Percentiles rank a stretch among this genome's conserved stretches.
phyloP scores from a whole-genome alignment of 345 rosid species.

The Pugionium cornutum region DNA sequence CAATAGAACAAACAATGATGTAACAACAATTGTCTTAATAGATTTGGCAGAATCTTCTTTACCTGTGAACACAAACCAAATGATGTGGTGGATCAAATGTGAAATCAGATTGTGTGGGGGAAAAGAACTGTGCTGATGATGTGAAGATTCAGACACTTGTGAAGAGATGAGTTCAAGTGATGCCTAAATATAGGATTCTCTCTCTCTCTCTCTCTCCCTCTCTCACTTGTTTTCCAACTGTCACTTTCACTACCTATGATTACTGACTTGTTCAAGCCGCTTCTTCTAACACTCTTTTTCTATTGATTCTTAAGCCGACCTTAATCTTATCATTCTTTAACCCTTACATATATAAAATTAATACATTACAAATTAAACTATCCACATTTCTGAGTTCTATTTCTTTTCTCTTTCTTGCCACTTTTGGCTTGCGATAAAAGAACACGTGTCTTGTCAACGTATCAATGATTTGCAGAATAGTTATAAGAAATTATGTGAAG shows the following conservation, averaged over 20 bases:
- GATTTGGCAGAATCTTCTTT: conserved; percentile 12
- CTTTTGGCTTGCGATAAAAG: conserved; percentile 35
- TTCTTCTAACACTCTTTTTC: conserved; percentile 26
- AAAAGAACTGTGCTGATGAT: conserved; percentile 11
- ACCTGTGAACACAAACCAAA: conserved; percentile 33
- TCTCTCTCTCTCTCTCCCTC: conserved; percentile 17
- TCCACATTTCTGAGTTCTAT: not conserved
- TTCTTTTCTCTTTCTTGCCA: conserved; percentile 6
- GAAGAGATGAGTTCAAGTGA: conserved; percentile 23
- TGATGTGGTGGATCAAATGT: conserved; percentile 12
- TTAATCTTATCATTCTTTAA: not conserved
- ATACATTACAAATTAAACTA: not conserved
- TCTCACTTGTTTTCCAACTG: conserved; percentile 33
- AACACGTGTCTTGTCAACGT: conserved; percentile 41
- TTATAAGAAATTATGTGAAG: conserved; percentile 1
- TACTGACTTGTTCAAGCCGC: conserved; percentile 37
- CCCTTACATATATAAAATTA: not conserved
- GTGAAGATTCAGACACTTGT: conserved; percentile 35
- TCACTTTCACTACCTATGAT: conserved; percentile 40
- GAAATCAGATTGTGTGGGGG: conserved; percentile 15
- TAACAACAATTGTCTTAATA: conserved; percentile 17
- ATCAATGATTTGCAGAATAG: conserved; percentile 13
- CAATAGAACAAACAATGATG: conserved; percentile 15
- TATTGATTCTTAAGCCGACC: conserved; percentile 23
- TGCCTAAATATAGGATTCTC: conserved; percentile 39